phyloP scores from a whole-genome alignment of 2,329 filamentous ascomycete genomes.

The Cordyceps farinosa region DNA sequence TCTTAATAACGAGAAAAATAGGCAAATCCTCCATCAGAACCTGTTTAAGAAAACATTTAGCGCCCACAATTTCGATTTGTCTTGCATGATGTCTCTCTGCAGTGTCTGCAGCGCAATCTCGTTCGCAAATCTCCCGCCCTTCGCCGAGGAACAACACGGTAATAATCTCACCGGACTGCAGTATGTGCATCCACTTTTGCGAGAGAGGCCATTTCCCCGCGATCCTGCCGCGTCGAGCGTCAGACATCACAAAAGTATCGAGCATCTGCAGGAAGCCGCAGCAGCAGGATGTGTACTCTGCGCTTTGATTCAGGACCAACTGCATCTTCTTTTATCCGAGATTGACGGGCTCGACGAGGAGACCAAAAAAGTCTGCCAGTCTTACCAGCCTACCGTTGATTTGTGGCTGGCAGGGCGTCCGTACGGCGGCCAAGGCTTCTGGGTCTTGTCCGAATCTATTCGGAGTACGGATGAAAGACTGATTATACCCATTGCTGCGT shows the following conservation, averaged over 20 bases:
- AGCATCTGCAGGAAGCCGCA: background rate
- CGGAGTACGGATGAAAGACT: background rate
- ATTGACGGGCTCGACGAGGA: background rate
- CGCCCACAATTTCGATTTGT: no score
- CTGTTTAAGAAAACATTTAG: no score
- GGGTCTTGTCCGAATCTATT: constrained; percentile 10
- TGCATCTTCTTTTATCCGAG: background rate
- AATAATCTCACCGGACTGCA: background rate
- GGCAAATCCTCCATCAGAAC: no score
- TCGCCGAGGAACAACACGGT: background rate
- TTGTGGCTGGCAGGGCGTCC: constrained; percentile 11
- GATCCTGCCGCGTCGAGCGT: background rate
- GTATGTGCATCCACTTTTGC: background rate
- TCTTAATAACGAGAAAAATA: no score
- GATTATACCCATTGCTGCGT: constrained; percentile 1
- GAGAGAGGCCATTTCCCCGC: background rate
- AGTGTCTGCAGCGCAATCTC: background rate
- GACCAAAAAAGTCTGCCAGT: background rate
- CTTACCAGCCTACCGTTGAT: background rate
- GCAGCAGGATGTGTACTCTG: constrained; percentile 6
- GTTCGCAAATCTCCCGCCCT: background rate
- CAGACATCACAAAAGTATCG: background rate
- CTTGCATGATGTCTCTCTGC: background rate
- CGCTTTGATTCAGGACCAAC: background rate
- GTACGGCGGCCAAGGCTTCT: constrained; percentile 6